Evolutionary conservation across 495 filamentous ascomycete species (phyloP).

Genomic region (Penicillium canariense): DNA sequence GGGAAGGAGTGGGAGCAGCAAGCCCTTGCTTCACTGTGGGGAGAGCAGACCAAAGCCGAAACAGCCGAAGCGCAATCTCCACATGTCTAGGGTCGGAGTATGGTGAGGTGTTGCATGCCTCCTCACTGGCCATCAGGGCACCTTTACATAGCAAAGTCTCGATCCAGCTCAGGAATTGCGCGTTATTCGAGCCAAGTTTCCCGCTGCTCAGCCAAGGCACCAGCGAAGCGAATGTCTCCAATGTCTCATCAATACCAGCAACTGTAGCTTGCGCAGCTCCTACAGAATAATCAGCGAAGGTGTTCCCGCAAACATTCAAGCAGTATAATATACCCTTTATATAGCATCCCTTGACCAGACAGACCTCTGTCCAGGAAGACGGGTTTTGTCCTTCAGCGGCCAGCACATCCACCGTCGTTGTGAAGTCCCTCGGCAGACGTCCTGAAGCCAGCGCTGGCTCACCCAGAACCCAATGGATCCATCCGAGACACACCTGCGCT

Average conservation of each 20-base stretch:
- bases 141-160: conserved; percentile 71
- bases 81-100: conserved; percentile 27
- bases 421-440: conserved; percentile 62
- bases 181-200: conserved; percentile 27
- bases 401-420: conserved; percentile 48
- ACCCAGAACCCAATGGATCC: conserved; percentile 74
- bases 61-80: conserved; percentile 36
- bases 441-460: conserved; percentile 61
- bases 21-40: conserved; percentile 34
- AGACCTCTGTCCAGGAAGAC: conserved; percentile 74
- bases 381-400: conserved; percentile 42
- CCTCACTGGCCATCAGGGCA: conserved; percentile 62
- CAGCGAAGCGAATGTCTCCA: conserved; percentile 61
- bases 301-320: neutral
- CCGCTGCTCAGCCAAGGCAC: conserved; percentile 54
- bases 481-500: conserved; percentile 75
- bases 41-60: conserved; percentile 43
- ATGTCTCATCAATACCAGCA: conserved; percentile 53
- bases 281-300: conserved; percentile 25
- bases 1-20: conserved; percentile 47
- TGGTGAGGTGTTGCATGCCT: conserved; percentile 40
- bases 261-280: conserved; percentile 59
- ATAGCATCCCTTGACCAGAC: conserved; percentile 72
- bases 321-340: conserved; percentile 55
- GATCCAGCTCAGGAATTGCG: conserved; percentile 70